Evolutionary conservation across 352 stramenopile species (phyloP), one percentile per base, ranked within the genome.

Genomic region (Halophytophthora batemanensis): DNA sequence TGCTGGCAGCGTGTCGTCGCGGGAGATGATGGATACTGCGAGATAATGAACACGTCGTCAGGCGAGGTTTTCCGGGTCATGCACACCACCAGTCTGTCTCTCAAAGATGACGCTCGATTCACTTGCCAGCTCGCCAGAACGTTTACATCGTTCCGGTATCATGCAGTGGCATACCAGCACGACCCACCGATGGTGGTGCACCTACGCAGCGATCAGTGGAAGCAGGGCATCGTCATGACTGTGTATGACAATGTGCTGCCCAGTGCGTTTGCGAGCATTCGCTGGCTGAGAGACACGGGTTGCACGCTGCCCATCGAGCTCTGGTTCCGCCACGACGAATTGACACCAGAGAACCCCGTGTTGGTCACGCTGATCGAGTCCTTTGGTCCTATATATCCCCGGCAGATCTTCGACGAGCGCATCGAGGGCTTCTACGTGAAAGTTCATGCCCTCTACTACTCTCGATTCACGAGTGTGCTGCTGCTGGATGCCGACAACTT

Each of bases 31-130:
- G 82, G 82, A 8, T 89, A 76, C 45, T 92, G 82, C 49, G 66
- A 84, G 50, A 48, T 92, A 23, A 55, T 63, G 17, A 89, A 92
- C 39, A 47, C 45, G 6, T 71, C 65, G 0, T 87, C 66, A 6
- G 73, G 65, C 35, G 48, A 82, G 45, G 49, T 69, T 1, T 84
- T 86, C 42, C 73, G 47, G n/a, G 62, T 82, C 6, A 87, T 90
- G 82, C 77, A 69, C 15, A 87, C 77, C 13, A 87, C 71, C 4
- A 63, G 62, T 41, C 47, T 80, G 2, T 86, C 76, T 43, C 60
- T 92, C 8, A 86, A 86, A 53, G 68, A 85, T 14, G 76, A 87
- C 28, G 61, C 70, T 48, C 74, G 70, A 11, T 92, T 87, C 61
- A 88, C 76, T 18, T 90, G 82, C 41, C 64, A 76, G n/a, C 64